Conservation (phyloP, 177 flowering plant genomes). For the Vitis hybrid region DNA sequence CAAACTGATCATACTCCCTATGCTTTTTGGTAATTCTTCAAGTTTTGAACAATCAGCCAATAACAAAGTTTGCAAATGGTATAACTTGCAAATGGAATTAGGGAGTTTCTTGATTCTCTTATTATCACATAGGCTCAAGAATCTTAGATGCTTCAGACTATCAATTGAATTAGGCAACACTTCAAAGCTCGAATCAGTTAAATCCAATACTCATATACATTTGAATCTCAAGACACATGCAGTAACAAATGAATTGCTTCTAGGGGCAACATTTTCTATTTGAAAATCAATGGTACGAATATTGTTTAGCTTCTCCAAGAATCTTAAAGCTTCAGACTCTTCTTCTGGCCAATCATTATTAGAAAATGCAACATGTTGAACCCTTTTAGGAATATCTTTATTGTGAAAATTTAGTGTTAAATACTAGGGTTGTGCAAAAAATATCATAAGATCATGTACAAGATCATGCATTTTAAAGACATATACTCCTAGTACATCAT, state of each 20-base stretch:
- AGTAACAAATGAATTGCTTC: not conserved
- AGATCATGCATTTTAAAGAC: constrained; percentile 8
- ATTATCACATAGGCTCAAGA: not conserved
- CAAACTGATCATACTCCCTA: not conserved
- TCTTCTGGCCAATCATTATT: not conserved
- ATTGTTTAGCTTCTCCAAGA: not conserved
- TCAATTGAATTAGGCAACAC: not conserved
- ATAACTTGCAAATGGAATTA: not conserved
- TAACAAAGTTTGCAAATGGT: not conserved
- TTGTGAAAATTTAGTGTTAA: no score
- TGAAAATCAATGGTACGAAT: not conserved
- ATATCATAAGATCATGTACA: constrained; percentile 13
- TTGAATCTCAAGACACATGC: not conserved
- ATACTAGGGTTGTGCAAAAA: not conserved
- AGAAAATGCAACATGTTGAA: not conserved
- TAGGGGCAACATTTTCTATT: not conserved
- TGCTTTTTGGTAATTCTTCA: not conserved
- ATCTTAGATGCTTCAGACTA: constrained; percentile 9
- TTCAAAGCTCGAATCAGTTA: not conserved
- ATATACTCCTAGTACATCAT: rapidly evolving
- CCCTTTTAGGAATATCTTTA: not conserved
- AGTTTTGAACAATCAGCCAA: not conserved
- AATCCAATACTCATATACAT: not conserved
- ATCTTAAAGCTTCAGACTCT: not conserved
- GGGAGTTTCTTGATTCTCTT: not conserved